Base-by-base conservation (phyloP, 495 filamentous ascomycete genomes). In the Xylaria acuta region DNA sequence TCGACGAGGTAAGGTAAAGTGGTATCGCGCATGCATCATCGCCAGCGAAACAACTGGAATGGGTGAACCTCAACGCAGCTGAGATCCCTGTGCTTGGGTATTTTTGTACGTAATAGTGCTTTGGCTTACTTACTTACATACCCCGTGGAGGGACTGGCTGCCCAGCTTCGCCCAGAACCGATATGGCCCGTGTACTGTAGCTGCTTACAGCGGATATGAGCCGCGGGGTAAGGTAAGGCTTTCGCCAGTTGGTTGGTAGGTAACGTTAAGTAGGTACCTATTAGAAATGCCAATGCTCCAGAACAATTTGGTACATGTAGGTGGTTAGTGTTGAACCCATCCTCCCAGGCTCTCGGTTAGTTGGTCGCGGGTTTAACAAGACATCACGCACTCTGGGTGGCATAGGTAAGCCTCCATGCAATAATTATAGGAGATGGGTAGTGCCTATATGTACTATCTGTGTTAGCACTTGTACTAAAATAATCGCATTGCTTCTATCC, bases 101-200 rank as follows among this genome's bases (percentile, higher is more conserved):
- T 56, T 43, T n/a, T 67, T 41, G 65, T 67, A 67, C 65, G 65
- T 67, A 67, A 67, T 67, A 67, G 65, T 34, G 65, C 65, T 41
- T 41, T 22, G 65, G 47, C 32, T 67, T 11, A n/a, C 43, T 32
- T 54, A 41, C 32, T 67, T 11, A n/a, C 43, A n/a, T 54, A 41
- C 65, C 58, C 58, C 34, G 58, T 32, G 9, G 58, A 60, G 58
- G 25, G 34, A 60, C 16, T 32, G 22, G 51, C 9, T 56, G 25
- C 2, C 8, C 43, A 4, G 11, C 11, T 18, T 53, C 49, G 22
- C 49, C 49, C 30, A 59, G 30, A 8, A 18, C 18, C 1, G 8
- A n/a, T 1, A 4, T 60, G 56, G 32, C 32, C 56, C 56, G 59
- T 34, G 36, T 18, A 18, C 1, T 38, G 34, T 6, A 63, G 38